These are phyloP conservation scores for Tulasnella calospora DNA, from an alignment of 768 basidiomycete species.

Conservation along the genomic window DNA sequence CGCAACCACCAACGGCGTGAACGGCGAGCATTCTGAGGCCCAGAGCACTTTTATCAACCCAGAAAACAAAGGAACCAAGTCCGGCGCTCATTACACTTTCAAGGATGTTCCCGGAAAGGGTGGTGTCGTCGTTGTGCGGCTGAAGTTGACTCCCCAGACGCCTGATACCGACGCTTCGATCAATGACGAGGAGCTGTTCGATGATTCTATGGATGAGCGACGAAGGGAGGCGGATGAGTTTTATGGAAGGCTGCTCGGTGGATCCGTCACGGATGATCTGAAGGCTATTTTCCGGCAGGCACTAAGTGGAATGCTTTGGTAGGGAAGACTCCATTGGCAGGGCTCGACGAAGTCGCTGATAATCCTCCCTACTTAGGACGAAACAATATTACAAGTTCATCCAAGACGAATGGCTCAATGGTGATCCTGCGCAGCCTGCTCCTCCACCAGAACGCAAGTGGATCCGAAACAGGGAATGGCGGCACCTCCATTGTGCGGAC, in stretches of 20 bases:
- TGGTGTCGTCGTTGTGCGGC: conserved; percentile 89
- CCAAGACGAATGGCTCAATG: conserved; percentile 93
- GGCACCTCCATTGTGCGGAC: conserved; percentile 90
- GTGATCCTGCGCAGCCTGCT: conserved; percentile 90
- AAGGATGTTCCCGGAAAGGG: conserved; percentile 80
- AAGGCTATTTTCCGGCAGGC: conserved; percentile 97
- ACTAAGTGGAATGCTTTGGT: conserved; percentile 93
- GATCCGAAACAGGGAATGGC: conserved; percentile 93
- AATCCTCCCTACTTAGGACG: conserved; percentile 41
- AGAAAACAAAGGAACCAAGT: conserved; percentile 81
- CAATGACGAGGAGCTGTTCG: conserved; percentile 84
- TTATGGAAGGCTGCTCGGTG: conserved; percentile 72
- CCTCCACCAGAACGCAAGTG: conserved; percentile 86
- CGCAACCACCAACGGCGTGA: conserved; percentile 1
- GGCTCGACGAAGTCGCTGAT: background rate
- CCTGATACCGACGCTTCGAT: conserved; percentile 72
- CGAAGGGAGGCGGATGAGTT: conserved; percentile 95
- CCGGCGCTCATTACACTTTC: conserved; percentile 88
- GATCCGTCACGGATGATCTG: conserved; percentile 85
- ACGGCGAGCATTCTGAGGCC: background rate
- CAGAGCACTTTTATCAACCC: conserved; percentile 68
- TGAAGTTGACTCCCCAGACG: conserved; percentile 80
- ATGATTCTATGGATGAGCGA: conserved; percentile 83
- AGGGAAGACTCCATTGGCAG: conserved; percentile 16
- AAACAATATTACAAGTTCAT: conserved; percentile 97